These are phyloP conservation scores for Fusarium siculi DNA, from an alignment of 2,329 filamentous ascomycete genomes.

Conservation along the genomic window DNA sequence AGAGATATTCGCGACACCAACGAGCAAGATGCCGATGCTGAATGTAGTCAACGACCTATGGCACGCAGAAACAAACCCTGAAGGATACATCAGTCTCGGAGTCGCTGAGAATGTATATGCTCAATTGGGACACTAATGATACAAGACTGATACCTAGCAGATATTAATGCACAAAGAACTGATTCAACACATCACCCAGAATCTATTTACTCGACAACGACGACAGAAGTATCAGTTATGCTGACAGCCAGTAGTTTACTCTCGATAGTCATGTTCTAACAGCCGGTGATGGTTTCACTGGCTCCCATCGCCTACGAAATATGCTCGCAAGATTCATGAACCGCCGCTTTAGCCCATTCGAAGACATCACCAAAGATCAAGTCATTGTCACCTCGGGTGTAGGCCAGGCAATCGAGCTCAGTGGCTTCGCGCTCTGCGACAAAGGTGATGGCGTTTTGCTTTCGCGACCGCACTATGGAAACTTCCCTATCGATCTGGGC, in stretches of 20 bases:
- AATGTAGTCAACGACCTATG: not conserved
- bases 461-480: not conserved
- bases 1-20: not conserved
- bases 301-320: not conserved
- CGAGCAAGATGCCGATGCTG: not conserved
- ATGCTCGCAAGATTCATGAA: not conserved
- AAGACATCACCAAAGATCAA: not conserved
- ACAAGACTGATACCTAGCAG: not conserved
- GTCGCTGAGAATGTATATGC: not conserved
- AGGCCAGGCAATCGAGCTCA: not conserved
- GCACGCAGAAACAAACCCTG: not conserved
- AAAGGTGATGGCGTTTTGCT: not conserved
- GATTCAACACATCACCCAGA: not conserved
- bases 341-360: not conserved
- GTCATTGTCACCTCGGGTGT: not conserved
- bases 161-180: not conserved
- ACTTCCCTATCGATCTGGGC: not conserved
- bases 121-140: rapidly evolving
- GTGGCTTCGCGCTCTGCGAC: not conserved
- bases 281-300: not conserved
- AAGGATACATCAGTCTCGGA: not conserved
- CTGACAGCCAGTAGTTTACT: not conserved
- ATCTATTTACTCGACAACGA: rapidly evolving
- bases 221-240: rapidly evolving
- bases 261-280: not conserved